Evolutionary conservation across 1,284 basidiomycete species (phyloP).

Genomic region (Sporisorium scitamineum): DNA sequence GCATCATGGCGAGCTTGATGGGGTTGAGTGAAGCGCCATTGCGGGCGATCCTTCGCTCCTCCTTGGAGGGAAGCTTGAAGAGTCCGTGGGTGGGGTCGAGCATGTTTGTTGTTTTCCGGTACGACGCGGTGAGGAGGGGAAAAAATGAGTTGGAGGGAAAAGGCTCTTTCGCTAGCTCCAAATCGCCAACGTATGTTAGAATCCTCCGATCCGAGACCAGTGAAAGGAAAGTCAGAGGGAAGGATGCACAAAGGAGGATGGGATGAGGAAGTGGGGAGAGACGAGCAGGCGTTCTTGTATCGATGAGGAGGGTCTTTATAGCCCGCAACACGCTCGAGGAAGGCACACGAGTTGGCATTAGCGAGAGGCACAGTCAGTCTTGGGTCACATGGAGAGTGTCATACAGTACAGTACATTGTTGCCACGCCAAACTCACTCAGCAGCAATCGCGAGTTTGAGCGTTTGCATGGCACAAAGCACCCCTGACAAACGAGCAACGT

Average conservation of each 20-base stretch:
- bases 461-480: not conserved
- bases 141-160: not conserved
- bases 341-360: not conserved
- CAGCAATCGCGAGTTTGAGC: not conserved
- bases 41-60: conserved; percentile 56
- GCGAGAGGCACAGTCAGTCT: not conserved
- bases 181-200: not conserved
- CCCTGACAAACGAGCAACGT: too few relatives aligned
- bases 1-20: conserved; percentile 60
- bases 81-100: conserved; percentile 63
- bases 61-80: conserved; percentile 62
- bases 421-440: too few relatives aligned
- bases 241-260: not conserved
- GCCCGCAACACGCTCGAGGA: not conserved
- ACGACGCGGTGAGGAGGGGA: not conserved
- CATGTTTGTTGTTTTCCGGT: conserved; percentile 26
- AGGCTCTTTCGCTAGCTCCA: not conserved
- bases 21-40: conserved; percentile 64
- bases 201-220: not conserved
- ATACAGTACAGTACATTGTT: too few relatives aligned
- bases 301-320: conserved; percentile 1
- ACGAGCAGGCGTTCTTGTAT: not conserved
- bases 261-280: not conserved
- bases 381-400: too few relatives aligned
- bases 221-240: not conserved